Percentiles rank a stretch among this genome's conserved stretches.
phyloP scores from a whole-genome alignment of 2,329 filamentous ascomycete species.

The Cryphonectria nitschkei region DNA sequence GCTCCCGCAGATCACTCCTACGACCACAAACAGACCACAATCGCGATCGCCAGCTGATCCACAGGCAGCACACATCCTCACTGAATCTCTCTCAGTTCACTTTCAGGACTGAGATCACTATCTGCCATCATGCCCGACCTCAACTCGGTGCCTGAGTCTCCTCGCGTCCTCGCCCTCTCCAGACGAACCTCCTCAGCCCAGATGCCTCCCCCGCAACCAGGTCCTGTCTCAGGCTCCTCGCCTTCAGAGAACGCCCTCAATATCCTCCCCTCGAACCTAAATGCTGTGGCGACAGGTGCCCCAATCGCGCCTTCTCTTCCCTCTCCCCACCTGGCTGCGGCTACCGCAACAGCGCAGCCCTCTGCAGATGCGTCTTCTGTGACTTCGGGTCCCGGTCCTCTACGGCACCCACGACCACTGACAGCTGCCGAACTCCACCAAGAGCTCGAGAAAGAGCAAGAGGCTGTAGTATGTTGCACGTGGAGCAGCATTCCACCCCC shows the following conservation, averaged over 20 bases:
- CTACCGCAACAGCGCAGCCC: constrained; percentile 31
- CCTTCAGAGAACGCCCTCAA: constrained; percentile 49
- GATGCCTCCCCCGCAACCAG: constrained; percentile 47
- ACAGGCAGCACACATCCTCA: constrained; percentile 16
- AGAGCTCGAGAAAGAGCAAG: constrained; percentile 92
- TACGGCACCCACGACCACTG: constrained; percentile 84
- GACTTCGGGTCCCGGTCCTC: constrained; percentile 65
- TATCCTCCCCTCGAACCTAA: constrained; percentile 62
- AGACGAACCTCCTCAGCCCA: constrained; percentile 50
- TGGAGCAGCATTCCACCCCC: background rate
- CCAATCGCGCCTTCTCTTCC: constrained; percentile 39
- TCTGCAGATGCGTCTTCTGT: constrained; percentile 51
- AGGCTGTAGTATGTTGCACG: constrained; percentile 72
- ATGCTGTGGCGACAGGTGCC: constrained; percentile 47
- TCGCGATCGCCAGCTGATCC: background rate
- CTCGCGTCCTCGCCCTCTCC: constrained; percentile 47
- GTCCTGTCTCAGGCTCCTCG: constrained; percentile 37
- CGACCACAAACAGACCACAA: constrained; percentile 11
- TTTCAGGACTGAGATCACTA: background rate
- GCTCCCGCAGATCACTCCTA: background rate
- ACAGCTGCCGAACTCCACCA: constrained; percentile 88
- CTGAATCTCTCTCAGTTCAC: background rate
- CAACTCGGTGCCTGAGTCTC: constrained; percentile 58
- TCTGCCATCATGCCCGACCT: constrained; percentile 55
- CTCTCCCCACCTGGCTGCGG: constrained; percentile 39